Conservation (phyloP, 2,329 filamentous ascomycete genomes). For the Bretziella fagacearum region DNA sequence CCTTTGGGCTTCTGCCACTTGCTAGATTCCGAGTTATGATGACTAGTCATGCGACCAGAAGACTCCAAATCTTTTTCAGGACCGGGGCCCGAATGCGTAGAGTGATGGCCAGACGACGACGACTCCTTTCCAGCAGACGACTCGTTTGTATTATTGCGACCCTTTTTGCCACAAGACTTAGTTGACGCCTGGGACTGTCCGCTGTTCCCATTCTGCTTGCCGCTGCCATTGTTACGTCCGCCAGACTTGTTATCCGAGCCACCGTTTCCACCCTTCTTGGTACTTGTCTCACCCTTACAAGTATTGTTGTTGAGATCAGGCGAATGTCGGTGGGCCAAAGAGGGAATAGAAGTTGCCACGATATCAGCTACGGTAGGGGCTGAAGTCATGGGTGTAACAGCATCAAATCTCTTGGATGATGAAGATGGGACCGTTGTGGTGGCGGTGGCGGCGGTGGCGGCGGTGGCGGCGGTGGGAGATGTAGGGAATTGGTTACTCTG, state of each 20-base stretch:
- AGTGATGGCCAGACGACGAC: no score
- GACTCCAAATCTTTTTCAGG: slow-evolving; percentile 1
- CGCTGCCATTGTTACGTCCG: neutral
- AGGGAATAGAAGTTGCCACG: neutral
- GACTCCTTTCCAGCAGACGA: neutral
- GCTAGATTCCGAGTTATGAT: slow-evolving; percentile 16
- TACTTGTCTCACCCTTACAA: slow-evolving; percentile 2
- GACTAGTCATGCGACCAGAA: neutral
- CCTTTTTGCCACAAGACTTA: slow-evolving; percentile 9
- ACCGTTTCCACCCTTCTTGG: neutral
- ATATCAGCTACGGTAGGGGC: neutral
- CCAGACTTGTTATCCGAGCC: slow-evolving; percentile 4
- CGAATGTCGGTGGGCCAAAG: no score
- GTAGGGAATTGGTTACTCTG: no score
- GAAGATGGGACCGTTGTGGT: neutral
- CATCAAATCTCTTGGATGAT: slow-evolving; percentile 2
- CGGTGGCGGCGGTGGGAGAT: no score
- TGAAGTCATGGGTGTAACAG: neutral
- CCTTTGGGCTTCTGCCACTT: slow-evolving; percentile 43
- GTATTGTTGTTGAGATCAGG: neutral
- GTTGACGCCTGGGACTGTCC: neutral
- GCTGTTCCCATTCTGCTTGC: slow-evolving; percentile 5
- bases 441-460: neutral
- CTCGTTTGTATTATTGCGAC: neutral
- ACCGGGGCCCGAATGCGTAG: neutral